Base-by-base conservation (phyloP, 352 stramenopile genomes). In the Pythium phragmitis region DNA sequence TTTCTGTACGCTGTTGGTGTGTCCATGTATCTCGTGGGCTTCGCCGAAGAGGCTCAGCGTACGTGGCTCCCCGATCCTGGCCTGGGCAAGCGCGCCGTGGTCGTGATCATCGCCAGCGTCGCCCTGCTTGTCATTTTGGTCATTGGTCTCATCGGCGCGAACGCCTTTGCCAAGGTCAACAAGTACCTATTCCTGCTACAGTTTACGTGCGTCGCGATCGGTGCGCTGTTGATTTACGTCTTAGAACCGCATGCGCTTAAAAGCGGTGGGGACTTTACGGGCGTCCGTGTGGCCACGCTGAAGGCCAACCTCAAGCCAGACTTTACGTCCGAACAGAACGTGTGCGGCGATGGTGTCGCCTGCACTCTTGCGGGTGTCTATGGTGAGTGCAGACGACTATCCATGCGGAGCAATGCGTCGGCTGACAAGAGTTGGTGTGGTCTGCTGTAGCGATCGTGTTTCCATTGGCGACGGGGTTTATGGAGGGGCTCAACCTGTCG, bases 401-500 rank as follows among this genome's bases (percentile, higher is more conserved):
- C 14, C 5, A 46, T 46, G 37, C 37, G 14, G 37, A 17, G 11
- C 37, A 42, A 42, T 16, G 37, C 11, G 2, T 17, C 7, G 26
- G 4, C 26, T 43, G 37, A 17, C 37, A 43, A n/a, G 37, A 3
- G 37, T 4, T 43, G 37, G 37, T 9, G 37, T 43, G 37, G 6
- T 30, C 14, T 28, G 21, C n/a, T 26, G 19, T 30, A 83, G 77
- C 72, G 7, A 85, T 96, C 41, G 79, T 95, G 42, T 96, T 94
- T 55, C 84, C 85, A 37, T 79, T 90, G 7, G 79, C 88, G 19
- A 96, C 86, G 8, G 87, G 87, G 6, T 91, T 93, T 57, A 92
- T 92, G 82, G 85, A 91, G 66, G 85, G 85, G 13, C 68, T 89
- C 3, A 94, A 94, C 55, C 64, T 94, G n/a, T 88, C 75, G 0